These are phyloP conservation scores for Dillenia turbinata DNA, from an alignment of 164 flowering plant genomes.

Conservation along the genomic window DNA sequence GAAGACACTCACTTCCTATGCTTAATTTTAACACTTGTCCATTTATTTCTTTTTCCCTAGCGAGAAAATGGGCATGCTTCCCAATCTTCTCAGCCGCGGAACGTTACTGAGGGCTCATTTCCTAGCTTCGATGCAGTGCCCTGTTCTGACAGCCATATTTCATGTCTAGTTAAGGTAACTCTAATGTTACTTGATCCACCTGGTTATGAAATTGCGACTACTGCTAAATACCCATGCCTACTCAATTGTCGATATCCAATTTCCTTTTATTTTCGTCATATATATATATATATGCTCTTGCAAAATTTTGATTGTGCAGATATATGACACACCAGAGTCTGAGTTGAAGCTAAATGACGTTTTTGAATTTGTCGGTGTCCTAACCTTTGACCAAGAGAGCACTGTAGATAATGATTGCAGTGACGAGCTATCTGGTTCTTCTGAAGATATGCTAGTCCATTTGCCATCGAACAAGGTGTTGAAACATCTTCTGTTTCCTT, in stretches of 20 bases:
- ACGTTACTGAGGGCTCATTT: conserved; percentile 15
- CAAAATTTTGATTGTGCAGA: conserved; percentile 33
- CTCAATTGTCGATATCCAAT: too few relatives aligned
- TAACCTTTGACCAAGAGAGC: conserved; percentile 61
- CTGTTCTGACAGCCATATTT: conserved; percentile 28
- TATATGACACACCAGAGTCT: conserved; percentile 75
- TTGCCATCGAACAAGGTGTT: conserved; percentile 65
- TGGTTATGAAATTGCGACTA: not conserved
- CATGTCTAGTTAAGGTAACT: conserved; percentile 85
- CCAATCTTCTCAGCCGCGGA: conserved; percentile 22
- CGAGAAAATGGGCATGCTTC: conserved; percentile 37
- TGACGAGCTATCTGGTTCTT: conserved; percentile 31
- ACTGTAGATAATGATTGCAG: conserved; percentile 25
- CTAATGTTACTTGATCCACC: not conserved
- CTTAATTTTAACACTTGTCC: not conserved
- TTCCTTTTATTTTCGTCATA: too few relatives aligned
- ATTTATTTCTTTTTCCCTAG: conserved; percentile 21
- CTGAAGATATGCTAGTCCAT: conserved; percentile 44
- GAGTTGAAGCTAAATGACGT: conserved; percentile 85
- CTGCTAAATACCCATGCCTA: too few relatives aligned
- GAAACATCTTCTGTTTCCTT: not conserved
- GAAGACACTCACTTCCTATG: not conserved
- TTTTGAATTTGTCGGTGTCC: conserved; percentile 87
- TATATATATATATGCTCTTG: too few relatives aligned
- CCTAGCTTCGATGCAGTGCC: conserved; percentile 9